Conservation (phyloP, 1,139 yeast species). For the Candida labiduridarum region DNA sequence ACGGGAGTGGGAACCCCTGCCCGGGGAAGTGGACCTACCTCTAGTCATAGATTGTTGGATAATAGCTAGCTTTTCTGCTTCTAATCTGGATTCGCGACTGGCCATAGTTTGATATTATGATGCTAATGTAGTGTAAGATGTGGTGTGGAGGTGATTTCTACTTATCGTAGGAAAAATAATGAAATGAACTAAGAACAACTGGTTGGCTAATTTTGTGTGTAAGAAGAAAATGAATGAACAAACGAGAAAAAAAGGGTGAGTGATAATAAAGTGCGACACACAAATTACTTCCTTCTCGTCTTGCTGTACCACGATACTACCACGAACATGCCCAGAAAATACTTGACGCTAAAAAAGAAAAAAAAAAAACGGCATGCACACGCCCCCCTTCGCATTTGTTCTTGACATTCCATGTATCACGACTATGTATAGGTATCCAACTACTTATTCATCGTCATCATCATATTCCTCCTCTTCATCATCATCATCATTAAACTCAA, state of each 20-base stretch:
- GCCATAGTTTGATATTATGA: conserved; percentile 24
- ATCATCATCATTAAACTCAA: conserved; percentile 33
- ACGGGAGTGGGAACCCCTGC: conserved; percentile 30
- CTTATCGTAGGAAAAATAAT: too few relatives aligned
- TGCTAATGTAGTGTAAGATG: neutral
- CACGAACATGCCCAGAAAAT: too few relatives aligned
- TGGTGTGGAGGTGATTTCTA: too few relatives aligned
- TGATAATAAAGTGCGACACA: too few relatives aligned
- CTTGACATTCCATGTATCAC: too few relatives aligned
- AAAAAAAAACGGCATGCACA: too few relatives aligned
- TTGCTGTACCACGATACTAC: too few relatives aligned
- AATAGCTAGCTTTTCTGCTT: conserved; percentile 48
- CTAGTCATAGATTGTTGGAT: conserved; percentile 43
- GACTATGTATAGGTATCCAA: too few relatives aligned
- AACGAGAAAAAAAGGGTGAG: neutral
- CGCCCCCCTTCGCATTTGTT: too few relatives aligned
- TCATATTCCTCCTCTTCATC: conserved; percentile 18
- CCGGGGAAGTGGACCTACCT: conserved; percentile 44
- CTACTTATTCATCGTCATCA: conserved; percentile 12
- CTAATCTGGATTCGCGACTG: conserved; percentile 42
- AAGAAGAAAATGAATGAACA: neutral
- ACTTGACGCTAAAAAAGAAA: too few relatives aligned
- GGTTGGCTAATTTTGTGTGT: too few relatives aligned
- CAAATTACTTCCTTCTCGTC: too few relatives aligned
- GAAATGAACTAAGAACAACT: neutral